Base-by-base conservation (phyloP, 2,329 filamentous ascomycete species). In the Ophidiomyces ophidiicola region DNA sequence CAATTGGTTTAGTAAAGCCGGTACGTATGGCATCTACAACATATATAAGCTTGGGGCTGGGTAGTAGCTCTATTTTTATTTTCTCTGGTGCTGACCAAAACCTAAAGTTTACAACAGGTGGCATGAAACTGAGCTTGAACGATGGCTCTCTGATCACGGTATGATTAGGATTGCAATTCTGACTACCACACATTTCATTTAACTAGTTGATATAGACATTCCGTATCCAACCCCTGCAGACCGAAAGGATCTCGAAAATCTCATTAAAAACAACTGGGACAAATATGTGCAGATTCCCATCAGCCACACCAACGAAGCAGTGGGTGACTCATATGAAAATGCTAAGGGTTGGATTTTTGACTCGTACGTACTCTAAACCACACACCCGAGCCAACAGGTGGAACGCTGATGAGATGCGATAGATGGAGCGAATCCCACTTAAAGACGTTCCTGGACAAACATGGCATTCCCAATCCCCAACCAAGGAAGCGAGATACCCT, bases 41-140 rank as follows among this genome's bases (percentile, higher is more conserved):
- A n/a, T n/a, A n/a, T 24, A 47, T 42, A 49, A 60, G 31, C 36
- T 45, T 29, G n/a, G n/a, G 24, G 24, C 6, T 26, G 2, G 8
- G 23, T 15, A 28, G 14, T 25, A 7, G 5, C 17, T 14, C 39
- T 11, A 12, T 12, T 24, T 10, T 21, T 28, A 12, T 23, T 15
- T 10, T 7, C 6, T 8, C 7, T 15, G 15, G 17, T 32, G 12
- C 26, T 35, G 29, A 36, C 34, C 31, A 21, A 36, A 18, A 17
- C 20, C 46, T 46, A 44, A 55, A 94, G 88, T 80, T 11, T 96
- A 96, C 71, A 94, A 96, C 67, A 94, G 90, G 61, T 98, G 90
- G 90, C 88, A 96, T 54, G 80, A 96, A 69, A 93, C 84, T 15
- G 90, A 98, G 71, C 76, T 98, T 20, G 88, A 98, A 68, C 77